Evolutionary conservation across 176 grass and related monocot species (phyloP).

Genomic region (Aechmea fasciata): DNA sequence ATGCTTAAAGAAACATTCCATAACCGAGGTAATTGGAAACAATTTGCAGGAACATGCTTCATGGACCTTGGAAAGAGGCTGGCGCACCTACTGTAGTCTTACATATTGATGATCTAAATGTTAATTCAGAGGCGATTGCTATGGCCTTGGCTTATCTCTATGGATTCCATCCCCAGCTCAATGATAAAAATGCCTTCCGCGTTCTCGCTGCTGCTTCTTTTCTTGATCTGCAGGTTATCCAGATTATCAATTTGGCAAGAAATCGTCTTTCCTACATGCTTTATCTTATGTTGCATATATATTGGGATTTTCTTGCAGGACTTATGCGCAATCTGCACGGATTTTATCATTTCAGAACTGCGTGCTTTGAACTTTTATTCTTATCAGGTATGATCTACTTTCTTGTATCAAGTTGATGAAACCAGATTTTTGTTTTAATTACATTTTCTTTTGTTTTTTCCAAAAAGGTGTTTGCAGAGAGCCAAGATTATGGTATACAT

Average conservation of each 20-base stretch:
- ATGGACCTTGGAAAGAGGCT: slow-evolving; percentile 96
- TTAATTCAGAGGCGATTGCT: slow-evolving; percentile 85
- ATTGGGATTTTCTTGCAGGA: slow-evolving; percentile 42
- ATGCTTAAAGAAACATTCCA: not conserved
- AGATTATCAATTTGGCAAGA: slow-evolving; percentile 5
- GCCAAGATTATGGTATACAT: slow-evolving; percentile 90
- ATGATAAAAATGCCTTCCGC: slow-evolving; percentile 77
- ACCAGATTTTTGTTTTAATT: not conserved
- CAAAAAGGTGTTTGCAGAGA: slow-evolving; percentile 82
- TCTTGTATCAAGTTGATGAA: not conserved
- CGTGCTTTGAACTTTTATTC: slow-evolving; percentile 89
- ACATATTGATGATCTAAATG: slow-evolving; percentile 81
- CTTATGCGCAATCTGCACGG: slow-evolving; percentile 94
- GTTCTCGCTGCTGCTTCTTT: slow-evolving; percentile 95
- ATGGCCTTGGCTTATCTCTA: slow-evolving; percentile 81
- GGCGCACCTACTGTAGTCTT: slow-evolving; percentile 68
- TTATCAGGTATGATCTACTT: slow-evolving; percentile 48
- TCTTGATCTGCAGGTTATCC: slow-evolving; percentile 87
- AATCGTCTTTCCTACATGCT: not conserved
- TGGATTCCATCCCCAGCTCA: slow-evolving; percentile 77
- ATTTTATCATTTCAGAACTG: slow-evolving; percentile 97
- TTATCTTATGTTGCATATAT: not conserved
- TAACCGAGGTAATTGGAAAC: slow-evolving; percentile 2
- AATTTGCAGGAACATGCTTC: slow-evolving; percentile 83
- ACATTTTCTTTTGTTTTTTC: not conserved